phyloP scores from a whole-genome alignment of 768 basidiomycete genomes.

The Boletus speciosus region DNA sequence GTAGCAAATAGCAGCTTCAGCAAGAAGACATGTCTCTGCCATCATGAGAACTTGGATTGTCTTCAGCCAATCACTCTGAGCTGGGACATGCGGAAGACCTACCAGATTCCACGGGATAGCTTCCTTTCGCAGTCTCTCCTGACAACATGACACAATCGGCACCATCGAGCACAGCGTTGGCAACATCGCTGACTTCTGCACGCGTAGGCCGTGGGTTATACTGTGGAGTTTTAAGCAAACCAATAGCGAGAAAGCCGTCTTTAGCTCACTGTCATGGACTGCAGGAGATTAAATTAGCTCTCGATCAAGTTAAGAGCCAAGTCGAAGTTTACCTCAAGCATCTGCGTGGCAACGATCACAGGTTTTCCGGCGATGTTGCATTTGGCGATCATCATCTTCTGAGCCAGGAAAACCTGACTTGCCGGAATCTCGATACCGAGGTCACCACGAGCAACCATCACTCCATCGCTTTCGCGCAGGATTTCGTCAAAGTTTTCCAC shows the following conservation, averaged over 20 bases:
- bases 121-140: slow-evolving; percentile 97
- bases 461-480: slow-evolving; percentile 90
- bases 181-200: slow-evolving; percentile 98
- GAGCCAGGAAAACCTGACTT: slow-evolving; percentile 96
- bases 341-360: slow-evolving; percentile 97
- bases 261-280: slow-evolving; percentile 87
- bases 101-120: slow-evolving; percentile 95
- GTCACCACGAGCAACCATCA: slow-evolving; percentile 99
- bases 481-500: slow-evolving; percentile 99
- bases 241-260: neutral
- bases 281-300: slow-evolving; percentile 12
- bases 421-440: slow-evolving; percentile 99
- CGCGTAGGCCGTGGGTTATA: slow-evolving; percentile 99
- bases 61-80: slow-evolving; percentile 5
- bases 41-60: slow-evolving; percentile 83
- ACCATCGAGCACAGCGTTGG: slow-evolving; percentile 98
- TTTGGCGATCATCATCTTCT: slow-evolving; percentile 99
- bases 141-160: slow-evolving; percentile 99
- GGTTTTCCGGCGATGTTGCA: slow-evolving; percentile 98
- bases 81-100: slow-evolving; percentile 22
- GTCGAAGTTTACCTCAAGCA: slow-evolving; percentile 77
- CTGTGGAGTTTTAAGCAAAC: slow-evolving; percentile 37
- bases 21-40: slow-evolving; percentile 98
- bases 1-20: slow-evolving; percentile 94
- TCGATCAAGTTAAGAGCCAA: neutral